These are phyloP conservation scores for Besnoitia besnoiti DNA, from an alignment of 169 alveolate genomes.

Conservation along the genomic window DNA sequence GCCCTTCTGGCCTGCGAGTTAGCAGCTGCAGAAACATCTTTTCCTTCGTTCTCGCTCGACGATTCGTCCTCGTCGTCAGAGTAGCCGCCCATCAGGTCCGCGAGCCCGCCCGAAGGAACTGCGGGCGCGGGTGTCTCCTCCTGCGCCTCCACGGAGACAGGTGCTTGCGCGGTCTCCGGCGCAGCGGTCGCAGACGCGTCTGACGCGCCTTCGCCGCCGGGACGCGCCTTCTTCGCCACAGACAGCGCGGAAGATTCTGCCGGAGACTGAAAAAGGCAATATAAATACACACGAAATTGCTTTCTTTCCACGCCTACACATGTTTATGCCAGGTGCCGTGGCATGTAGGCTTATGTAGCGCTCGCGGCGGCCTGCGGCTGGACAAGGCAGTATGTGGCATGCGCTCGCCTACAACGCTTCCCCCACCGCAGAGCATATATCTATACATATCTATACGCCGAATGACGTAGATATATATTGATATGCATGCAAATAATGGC, in stretches of 20 bases:
- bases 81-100: conserved; percentile 26
- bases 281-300: neutral
- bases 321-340: too few species aligned
- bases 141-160: neutral
- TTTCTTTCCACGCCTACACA: neutral
- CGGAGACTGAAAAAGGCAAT: neutral
- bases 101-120: neutral
- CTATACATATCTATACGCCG: too few species aligned
- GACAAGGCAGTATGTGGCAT: too few species aligned
- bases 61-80: neutral
- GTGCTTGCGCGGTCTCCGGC: neutral
- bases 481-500: too few species aligned
- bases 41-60: neutral
- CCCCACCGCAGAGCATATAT: too few species aligned
- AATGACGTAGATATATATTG: too few species aligned
- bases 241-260: neutral
- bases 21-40: too few species aligned
- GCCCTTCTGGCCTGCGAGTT: too few species aligned
- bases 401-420: too few species aligned
- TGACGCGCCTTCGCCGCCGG: neutral
- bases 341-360: too few species aligned
- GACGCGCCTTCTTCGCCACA: neutral
- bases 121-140: neutral
- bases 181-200: neutral
- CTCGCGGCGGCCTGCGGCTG: too few species aligned